Percentiles rank a stretch among this genome's conserved stretches.
These are phyloP conservation scores for Gnetum montanum DNA, from an alignment of 75 land plant species.

Conservation along the genomic window DNA sequence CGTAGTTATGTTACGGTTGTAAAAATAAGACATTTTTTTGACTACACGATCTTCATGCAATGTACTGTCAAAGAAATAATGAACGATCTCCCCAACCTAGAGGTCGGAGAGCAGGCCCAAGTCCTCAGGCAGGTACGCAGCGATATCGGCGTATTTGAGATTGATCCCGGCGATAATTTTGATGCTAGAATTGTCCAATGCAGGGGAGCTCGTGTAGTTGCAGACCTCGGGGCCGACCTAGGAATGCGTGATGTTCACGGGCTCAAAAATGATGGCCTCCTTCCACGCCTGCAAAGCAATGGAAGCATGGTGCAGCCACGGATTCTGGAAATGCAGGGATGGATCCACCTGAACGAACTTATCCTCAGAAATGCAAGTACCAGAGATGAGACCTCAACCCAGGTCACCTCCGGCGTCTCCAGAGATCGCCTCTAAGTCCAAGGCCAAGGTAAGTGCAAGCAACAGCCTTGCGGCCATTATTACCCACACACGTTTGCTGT, in stretches of 20 bases:
- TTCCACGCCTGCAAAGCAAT: conserved; percentile 83
- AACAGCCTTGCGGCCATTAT: too few species aligned
- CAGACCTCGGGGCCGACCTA: conserved; percentile 57
- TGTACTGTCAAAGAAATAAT: too few species aligned
- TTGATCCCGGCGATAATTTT: conserved; percentile 57
- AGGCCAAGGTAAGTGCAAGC: too few species aligned
- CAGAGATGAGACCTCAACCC: too few species aligned
- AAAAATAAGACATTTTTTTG: too few species aligned
- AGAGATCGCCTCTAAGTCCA: too few species aligned
- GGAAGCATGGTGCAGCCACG: conserved; percentile 43
- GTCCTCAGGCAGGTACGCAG: conserved; percentile 56
- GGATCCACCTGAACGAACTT: conserved; percentile 12
- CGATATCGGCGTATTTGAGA: conserved; percentile 41
- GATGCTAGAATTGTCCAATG: conserved; percentile 24
- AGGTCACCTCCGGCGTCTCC: too few species aligned
- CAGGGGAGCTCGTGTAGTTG: conserved; percentile 29
- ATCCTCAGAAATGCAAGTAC: too few species aligned
- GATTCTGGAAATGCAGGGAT: conserved; percentile 28
- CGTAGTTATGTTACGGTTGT: too few species aligned
- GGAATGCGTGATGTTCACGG: conserved; percentile 29
- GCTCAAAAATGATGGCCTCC: conserved; percentile 41
- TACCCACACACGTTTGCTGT: too few species aligned
- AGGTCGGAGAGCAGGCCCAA: conserved; percentile 50
- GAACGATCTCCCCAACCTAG: too few species aligned
- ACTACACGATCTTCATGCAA: too few species aligned